Base-by-base conservation (phyloP, 1,139 yeast genomes). In the Nematodospora anomalae region DNA sequence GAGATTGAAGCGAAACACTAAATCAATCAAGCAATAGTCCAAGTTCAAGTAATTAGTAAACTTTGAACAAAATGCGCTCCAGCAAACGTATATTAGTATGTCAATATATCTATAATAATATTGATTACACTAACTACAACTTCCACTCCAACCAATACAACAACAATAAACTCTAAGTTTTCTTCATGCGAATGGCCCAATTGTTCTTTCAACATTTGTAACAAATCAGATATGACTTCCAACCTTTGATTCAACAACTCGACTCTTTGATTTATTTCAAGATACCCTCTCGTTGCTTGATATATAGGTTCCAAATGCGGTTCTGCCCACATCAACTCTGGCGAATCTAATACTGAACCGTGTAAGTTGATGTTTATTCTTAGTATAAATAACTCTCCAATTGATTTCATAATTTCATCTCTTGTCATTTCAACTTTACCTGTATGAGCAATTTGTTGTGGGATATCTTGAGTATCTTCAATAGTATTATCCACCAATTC, bases 301-400 rank as follows among this genome's bases (percentile, higher is more conserved):
- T 92, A 92, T 38, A 90, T 89, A 1, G 98, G 98, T 57, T 92
- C 97, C 42, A 92, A 68, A 53, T 90, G 96, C 1, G 98, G 98
- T 55, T 92, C 97, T 0, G 96, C 82, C 98, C 98, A 92, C 96
- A 92, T 89, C 41, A 92, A 76, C 58, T 92, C 97, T 0, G 98
- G 98, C 1, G 96, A 86, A 57, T 92, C 98, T 45, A 92, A 67
- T 15, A 92, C 94, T 2, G 97, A 88, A 1, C 97, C 97, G 62
- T 92, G 97, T 44, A 92, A 68, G 55, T 92, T 92, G 47, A 89
- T 87, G 58, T 85, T 88, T 41, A 92, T 92, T 42, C 98, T 70
- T 47, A 92, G 67, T 41, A 92, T 92, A 59, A 92, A 92, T 45
- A 92, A 72, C 58, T 92, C 97, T 12, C 98, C 98, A 42, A 92